Evolutionary conservation across 495 filamentous ascomycete species (phyloP), one percentile per base, ranked within the genome.

Genomic region (Pyrenula massariospora): DNA sequence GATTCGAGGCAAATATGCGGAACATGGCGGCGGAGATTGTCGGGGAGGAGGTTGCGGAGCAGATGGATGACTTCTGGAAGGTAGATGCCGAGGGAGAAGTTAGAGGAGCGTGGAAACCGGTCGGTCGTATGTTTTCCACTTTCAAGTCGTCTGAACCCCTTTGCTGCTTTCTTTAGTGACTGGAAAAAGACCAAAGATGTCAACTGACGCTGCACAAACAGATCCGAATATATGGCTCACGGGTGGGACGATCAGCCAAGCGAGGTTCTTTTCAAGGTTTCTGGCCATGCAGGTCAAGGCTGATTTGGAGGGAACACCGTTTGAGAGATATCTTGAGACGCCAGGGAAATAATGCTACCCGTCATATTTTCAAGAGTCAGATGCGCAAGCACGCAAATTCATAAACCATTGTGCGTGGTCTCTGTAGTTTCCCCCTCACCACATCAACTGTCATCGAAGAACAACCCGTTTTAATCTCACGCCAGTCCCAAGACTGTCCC

Each of bases 31-130:
- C 57, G 0, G 48, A 62, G 19, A 65, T 72, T 20, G 50, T 74
- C 8, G 69, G 69, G 0, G 5, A 36, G 0, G 68, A 68, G 5
- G 62, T 70, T 15, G 69, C 67, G 0, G 57, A 66, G 3, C 65
- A 65, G 12, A 22, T 72, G 10, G 69, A 74, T 10, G 64, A 64
- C 1, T 70, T 68, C 23, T 76, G 66, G 66, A 63, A 68, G 1
- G 19, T 74, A 3, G 68, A 74, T 58, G 55, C 12, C 1, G 71
- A 74, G 54, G 73, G 73, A 12, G 71, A 74, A 52, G 23, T 74
- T 3, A 60, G 63, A 5, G 71, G 68, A 1, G 59, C 68, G 61
- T 71, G 65, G 58, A 73, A 70, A 61, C 62, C 67, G 10, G 68
- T 54, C 54, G 60, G 60, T 5, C 63, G 66, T 67, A 59, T 53